Conservation (phyloP, 768 basidiomycete species). For the Phylloporus rhodoxanthus region DNA sequence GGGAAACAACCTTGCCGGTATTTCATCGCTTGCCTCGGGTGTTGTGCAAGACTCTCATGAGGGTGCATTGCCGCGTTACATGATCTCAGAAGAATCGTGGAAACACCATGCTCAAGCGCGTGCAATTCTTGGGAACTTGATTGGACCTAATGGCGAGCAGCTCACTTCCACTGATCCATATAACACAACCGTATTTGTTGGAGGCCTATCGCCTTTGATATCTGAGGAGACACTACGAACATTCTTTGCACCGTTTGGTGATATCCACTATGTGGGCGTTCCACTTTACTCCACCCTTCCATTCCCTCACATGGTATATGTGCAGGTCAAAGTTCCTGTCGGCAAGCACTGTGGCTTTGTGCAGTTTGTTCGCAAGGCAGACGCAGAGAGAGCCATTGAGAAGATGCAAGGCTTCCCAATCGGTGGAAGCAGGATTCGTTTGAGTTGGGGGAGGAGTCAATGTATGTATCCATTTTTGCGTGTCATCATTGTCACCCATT, state of each 20-base stretch:
- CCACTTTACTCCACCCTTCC: background rate
- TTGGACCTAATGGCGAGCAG: conserved; percentile 83
- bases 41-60: conserved; percentile 43
- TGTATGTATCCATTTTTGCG: conserved; percentile 38
- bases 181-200: conserved; percentile 94
- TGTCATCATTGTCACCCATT: conserved; percentile 3
- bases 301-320: conserved; percentile 4
- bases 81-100: conserved; percentile 71
- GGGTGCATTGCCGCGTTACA: conserved; percentile 44
- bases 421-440: conserved; percentile 82
- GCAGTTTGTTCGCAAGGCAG: conserved; percentile 86
- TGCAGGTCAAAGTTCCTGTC: conserved; percentile 89
- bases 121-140: conserved; percentile 75
- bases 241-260: conserved; percentile 89
- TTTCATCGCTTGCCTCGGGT: conserved; percentile 26
- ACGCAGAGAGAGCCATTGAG: conserved; percentile 89
- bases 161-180: conserved; percentile 89
- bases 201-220: conserved; percentile 82
- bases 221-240: conserved; percentile 87
- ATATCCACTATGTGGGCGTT: conserved; percentile 74
- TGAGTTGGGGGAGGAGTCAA: conserved; percentile 93
- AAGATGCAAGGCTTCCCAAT: conserved; percentile 97
- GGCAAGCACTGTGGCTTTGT: conserved; percentile 96
- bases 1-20: conserved; percentile 21
- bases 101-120: conserved; percentile 81